Base-by-base conservation (phyloP, 768 basidiomycete species). In the Boletus tylopilopsis region DNA sequence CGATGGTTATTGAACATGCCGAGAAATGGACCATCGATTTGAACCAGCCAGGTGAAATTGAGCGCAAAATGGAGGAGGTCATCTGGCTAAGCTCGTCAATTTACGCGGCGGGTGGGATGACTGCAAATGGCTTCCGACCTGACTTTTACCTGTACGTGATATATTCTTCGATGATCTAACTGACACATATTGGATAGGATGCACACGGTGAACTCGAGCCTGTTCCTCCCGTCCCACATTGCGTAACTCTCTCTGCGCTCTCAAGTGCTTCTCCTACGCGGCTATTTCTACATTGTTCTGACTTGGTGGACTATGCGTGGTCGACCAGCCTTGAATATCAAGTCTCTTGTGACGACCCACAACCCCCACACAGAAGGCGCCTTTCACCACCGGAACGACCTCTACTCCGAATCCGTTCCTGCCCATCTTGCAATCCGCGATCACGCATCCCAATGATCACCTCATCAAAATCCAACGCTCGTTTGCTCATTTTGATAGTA, bases 31-130 rank as follows among this genome's bases (percentile, higher is more conserved):
- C 60, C 2, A 42, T 74, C 21, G 66, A 77, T 45, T 51, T 64
- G 33, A 49, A 53, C 30, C 51, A 69, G 47, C 54, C 71, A 37
- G 53, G 68, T 23, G 69, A 74, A 53, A 56, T 81, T 7, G 70
- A 73, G n/a, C 61, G 69, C 15, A 87, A 84, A 63, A 71, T 84
- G 21, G 81, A 82, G 54, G 85, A 89, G 57, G 57, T 87, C 5
- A 59, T 69, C 4, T 88, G 83, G 80, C 64, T 75, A 18, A 74
- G 70, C 37, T 67, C 68, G 0, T 49, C 84, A 12, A 58, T 83
- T 18, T 88, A 81, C 53, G 81, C 73, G 1, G 68, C 81, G 18
- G 29, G 29, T 10, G 29, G 76, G 73, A 8, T 83, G 70, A 65
- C 81, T 61, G 72, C 75, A 29, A 77, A 74, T 0, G 80, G 85